Base-by-base conservation (phyloP, 2,329 filamentous ascomycete genomes). In the Didymella glomerata region DNA sequence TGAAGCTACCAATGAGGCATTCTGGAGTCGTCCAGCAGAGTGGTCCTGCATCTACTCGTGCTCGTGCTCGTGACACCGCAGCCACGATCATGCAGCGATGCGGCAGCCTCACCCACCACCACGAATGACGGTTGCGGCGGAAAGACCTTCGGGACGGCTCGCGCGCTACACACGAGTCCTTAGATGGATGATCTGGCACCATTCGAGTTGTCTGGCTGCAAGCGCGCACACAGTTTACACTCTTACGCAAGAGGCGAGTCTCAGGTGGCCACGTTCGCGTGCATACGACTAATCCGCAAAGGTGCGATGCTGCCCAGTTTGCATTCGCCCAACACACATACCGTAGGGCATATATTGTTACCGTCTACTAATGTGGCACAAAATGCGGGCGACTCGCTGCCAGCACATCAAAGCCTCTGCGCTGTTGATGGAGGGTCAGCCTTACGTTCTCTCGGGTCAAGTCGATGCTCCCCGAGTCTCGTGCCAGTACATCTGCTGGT, bases 331-430 rank as follows among this genome's bases (percentile, higher is more conserved):
- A 76, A 72, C 74, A 68, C 69, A 68, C 73, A 67, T 66, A 66
- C 63, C 66, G 60, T 67, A 70, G 67, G 65, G 65, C 74, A 68
- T 76, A 74, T 71, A 76, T 70, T 74, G 72, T 72, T 60, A 66
- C 63, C 64, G 59, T 71, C 72, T 73, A 73, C 74, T 73, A 76
- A 76, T 73, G 68, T 69, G 68, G 71, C 68, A 61, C 69, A 64
- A 65, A 73, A 69, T 73, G 74, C 76, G 74, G 72, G 71, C 63
- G 59, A 68, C 48, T 68, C 64, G 68, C 65, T 78, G 76, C 74
- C 76, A 78, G 66, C 76, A 76, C 76, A 78, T 77, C 76, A 76
- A 68, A 67, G 70, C 68, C 72, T 72, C 68, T 66, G 64, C 61
- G 64, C 61, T 66, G 60, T 57, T 60, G 62, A 62, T 69, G 55